These are phyloP conservation scores for Aspergillus tanneri DNA, from an alignment of 2,329 filamentous ascomycete genomes.

Conservation along the genomic window DNA sequence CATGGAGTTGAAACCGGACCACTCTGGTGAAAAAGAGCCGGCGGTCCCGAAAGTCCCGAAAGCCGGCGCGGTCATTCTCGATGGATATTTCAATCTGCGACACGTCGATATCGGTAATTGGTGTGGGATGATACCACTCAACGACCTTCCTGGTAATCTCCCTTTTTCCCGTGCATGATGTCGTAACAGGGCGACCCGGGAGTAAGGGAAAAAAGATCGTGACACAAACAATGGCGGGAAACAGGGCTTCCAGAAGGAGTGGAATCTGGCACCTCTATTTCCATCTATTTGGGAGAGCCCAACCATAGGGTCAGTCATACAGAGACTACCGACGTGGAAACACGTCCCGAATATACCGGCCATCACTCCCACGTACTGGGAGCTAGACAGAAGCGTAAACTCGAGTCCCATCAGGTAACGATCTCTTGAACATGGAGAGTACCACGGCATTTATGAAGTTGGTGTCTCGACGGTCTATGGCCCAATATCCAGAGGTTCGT, in stretches of 20 bases:
- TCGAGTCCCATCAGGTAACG: constrained; percentile 42
- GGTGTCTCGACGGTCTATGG: constrained; percentile 49
- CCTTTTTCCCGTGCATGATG: constrained; percentile 33
- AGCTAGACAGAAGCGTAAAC: constrained; percentile 38
- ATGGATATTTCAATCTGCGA: constrained; percentile 48
- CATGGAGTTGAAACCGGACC: constrained; percentile 46
- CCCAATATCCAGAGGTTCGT: constrained; percentile 42
- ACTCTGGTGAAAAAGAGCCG: constrained; percentile 48
- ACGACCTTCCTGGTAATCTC: constrained; percentile 30
- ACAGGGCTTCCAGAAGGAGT: constrained; percentile 49
- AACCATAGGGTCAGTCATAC: constrained; percentile 47
- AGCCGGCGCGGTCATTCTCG: constrained; percentile 40
- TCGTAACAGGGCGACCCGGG: constrained; percentile 41
- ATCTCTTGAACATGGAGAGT: constrained; percentile 39
- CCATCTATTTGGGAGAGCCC: constrained; percentile 40
- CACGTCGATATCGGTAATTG: constrained; percentile 45
- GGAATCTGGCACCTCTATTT: constrained; percentile 41
- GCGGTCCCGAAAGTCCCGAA: constrained; percentile 47
- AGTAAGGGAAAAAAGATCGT: constrained; percentile 44
- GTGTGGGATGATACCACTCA: constrained; percentile 46
- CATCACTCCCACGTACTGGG: constrained; percentile 44
- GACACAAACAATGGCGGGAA: constrained; percentile 49
- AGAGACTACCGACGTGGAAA: constrained; percentile 47
- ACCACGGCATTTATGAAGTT: constrained; percentile 49
- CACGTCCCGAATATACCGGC: constrained; percentile 51